Conservation (phyloP, 108 stramenopile species). For the Cyclotella distinguenda region DNA sequence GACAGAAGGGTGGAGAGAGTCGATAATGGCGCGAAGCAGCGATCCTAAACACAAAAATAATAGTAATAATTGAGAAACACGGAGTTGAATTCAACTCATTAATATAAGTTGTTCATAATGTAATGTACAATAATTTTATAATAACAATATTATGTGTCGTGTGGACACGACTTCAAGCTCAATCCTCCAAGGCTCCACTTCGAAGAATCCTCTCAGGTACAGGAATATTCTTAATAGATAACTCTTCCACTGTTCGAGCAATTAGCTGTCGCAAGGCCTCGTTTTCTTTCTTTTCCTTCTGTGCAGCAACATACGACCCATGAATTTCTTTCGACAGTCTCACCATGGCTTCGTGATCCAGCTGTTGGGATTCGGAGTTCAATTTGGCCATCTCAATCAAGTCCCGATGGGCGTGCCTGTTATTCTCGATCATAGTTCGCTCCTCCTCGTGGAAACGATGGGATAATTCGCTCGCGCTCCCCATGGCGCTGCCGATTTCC, state of each 20-base stretch:
- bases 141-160: too few relatives aligned
- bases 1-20: too few relatives aligned
- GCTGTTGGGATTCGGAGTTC: not conserved
- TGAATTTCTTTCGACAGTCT: not conserved
- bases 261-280: constrained; percentile 6
- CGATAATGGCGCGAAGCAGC: too few relatives aligned
- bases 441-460: constrained; percentile 12
- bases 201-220: not conserved
- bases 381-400: not conserved
- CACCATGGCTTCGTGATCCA: not conserved
- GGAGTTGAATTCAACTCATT: too few relatives aligned
- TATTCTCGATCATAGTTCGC: not conserved
- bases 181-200: too few relatives aligned
- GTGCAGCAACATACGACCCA: not conserved
- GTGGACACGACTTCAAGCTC: too few relatives aligned
- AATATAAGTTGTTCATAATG: too few relatives aligned
- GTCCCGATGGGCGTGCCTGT: not conserved
- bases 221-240: not conserved
- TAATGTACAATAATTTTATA: too few relatives aligned
- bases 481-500: not conserved
- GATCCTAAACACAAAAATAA: too few relatives aligned
- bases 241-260: constrained; percentile 1
- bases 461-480: not conserved
- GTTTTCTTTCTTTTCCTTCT: constrained; percentile 6
- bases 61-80: too few relatives aligned